These are phyloP conservation scores for Cucumis melo DNA, from an alignment of 306 rosid species.

Conservation along the genomic window DNA sequence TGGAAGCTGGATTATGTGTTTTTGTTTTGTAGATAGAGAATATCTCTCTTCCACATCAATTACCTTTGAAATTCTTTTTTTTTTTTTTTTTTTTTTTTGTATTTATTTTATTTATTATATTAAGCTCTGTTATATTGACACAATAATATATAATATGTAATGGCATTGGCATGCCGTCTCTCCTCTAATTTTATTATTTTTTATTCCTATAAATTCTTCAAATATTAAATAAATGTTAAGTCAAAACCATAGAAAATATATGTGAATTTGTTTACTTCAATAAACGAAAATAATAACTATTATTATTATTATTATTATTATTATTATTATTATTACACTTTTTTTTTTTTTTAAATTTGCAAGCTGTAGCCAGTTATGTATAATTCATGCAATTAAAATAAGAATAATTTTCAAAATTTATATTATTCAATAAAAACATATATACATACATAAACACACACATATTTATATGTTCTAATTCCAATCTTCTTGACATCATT, in stretches of 20 bases:
- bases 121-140: not conserved
- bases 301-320: too few relatives aligned
- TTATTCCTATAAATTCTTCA: not conserved
- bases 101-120: too few relatives aligned
- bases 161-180: not conserved
- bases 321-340: too few relatives aligned
- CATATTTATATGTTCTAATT: not conserved
- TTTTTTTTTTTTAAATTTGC: too few relatives aligned
- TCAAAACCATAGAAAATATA: not conserved
- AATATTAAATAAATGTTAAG: not conserved
- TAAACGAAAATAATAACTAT: not conserved
- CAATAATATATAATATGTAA: too few relatives aligned
- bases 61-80: too few relatives aligned
- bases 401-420: not conserved
- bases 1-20: too few relatives aligned
- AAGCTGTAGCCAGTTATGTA: not conserved
- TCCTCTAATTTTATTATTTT: not conserved
- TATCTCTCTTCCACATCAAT: not conserved
- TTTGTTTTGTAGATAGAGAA: too few relatives aligned
- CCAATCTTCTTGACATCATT: not conserved
- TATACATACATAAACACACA: not conserved
- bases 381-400: not conserved
- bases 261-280: too few relatives aligned
- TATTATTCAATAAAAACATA: not conserved
- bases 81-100: too few relatives aligned